These are phyloP conservation scores for Fusarium heterosporum DNA, from an alignment of 2,329 filamentous ascomycete species.

Conservation along the genomic window DNA sequence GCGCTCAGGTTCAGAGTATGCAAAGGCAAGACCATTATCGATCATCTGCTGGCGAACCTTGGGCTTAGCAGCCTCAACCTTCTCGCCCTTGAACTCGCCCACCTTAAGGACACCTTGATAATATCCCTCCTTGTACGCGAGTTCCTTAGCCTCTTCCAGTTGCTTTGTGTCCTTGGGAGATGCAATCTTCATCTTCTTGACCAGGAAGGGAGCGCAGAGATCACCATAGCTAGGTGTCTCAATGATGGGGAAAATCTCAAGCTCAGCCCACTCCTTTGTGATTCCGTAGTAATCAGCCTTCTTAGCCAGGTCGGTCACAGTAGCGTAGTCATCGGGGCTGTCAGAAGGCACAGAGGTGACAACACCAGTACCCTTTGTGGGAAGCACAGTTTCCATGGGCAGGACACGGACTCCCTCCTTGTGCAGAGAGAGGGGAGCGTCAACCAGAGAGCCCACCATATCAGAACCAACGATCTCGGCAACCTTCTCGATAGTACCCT, in stretches of 20 bases:
- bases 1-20: slow-evolving; percentile 92
- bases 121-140: slow-evolving; percentile 97
- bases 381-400: slow-evolving; percentile 93
- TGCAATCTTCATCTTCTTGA: slow-evolving; percentile 94
- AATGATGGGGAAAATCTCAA: slow-evolving; percentile 90
- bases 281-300: slow-evolving; percentile 98
- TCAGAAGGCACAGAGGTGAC: slow-evolving; percentile 97
- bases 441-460: slow-evolving; percentile 87
- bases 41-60: slow-evolving; percentile 84
- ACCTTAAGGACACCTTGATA: slow-evolving; percentile 93
- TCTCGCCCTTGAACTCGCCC: slow-evolving; percentile 87
- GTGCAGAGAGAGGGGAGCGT: slow-evolving; percentile 90
- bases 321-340: slow-evolving; percentile 93
- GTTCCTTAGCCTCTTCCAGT: slow-evolving; percentile 92
- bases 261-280: slow-evolving; percentile 94
- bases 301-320: slow-evolving; percentile 86
- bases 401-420: slow-evolving; percentile 86
- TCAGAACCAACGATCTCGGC: slow-evolving; percentile 81
- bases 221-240: slow-evolving; percentile 89
- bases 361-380: slow-evolving; percentile 95
- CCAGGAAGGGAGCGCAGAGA: slow-evolving; percentile 82
- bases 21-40: slow-evolving; percentile 82
- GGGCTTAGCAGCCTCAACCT: slow-evolving; percentile 87
- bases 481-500: slow-evolving; percentile 80
- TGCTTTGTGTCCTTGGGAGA: slow-evolving; percentile 93